phyloP scores from a whole-genome alignment of 495 filamentous ascomycete genomes.

The Choiromyces venosus region DNA sequence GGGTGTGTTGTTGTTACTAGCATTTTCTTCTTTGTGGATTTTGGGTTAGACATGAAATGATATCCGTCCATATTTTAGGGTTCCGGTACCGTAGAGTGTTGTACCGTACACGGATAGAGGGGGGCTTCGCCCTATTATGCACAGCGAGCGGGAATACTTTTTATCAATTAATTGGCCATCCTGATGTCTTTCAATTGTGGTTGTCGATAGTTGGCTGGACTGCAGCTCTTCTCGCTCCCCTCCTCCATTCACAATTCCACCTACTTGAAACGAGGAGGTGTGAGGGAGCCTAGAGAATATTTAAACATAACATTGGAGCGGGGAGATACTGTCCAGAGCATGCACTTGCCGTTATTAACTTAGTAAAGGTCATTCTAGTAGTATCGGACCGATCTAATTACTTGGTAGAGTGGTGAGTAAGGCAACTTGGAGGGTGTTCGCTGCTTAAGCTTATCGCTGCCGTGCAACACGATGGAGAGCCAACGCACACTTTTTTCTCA shows the following conservation, averaged over 20 bases:
- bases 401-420: neutral
- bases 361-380: neutral
- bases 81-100: neutral
- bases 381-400: neutral
- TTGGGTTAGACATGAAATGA: neutral
- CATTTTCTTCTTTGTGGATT: neutral
- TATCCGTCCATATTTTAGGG: neutral
- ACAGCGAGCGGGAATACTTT: neutral
- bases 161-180: neutral
- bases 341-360: neutral
- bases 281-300: neutral
- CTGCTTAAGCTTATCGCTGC: constrained; percentile 1
- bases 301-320: neutral
- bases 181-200: neutral
- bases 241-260: neutral
- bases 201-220: neutral
- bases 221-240: neutral
- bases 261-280: neutral
- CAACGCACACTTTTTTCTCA: neutral
- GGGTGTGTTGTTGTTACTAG: neutral
- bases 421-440: neutral
- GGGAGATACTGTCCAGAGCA: neutral
- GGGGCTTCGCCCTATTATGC: neutral
- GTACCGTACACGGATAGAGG: neutral
- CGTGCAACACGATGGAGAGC: neutral